phyloP scores from a whole-genome alignment of 495 filamentous ascomycete species.

The Neurospora sp. region DNA sequence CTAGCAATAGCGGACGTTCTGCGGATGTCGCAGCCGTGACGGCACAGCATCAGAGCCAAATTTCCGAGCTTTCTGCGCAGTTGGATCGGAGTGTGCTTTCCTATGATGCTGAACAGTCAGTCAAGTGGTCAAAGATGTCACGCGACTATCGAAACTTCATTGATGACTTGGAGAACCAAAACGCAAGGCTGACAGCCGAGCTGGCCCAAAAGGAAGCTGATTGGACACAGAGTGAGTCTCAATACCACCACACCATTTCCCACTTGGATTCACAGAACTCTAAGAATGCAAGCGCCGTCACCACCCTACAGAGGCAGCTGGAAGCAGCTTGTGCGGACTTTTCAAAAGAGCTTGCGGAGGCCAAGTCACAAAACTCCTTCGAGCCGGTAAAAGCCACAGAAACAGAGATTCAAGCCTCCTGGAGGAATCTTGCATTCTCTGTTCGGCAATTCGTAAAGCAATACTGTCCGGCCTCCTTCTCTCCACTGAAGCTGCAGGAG shows the following conservation, averaged over 20 bases:
- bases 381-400: not conserved
- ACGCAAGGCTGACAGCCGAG: not conserved
- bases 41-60: too few relatives aligned
- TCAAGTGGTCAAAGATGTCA: too few relatives aligned
- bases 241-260: not conserved
- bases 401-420: not conserved
- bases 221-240: not conserved
- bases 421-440: conserved; percentile 1
- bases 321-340: not conserved
- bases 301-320: not conserved
- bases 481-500: not conserved
- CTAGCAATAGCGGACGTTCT: too few relatives aligned
- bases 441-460: conserved; percentile 2
- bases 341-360: not conserved
- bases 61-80: too few relatives aligned
- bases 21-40: too few relatives aligned
- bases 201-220: not conserved
- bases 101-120: too few relatives aligned
- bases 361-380: not conserved
- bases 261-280: not conserved
- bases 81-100: too few relatives aligned
- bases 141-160: not conserved
- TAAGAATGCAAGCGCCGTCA: not conserved
- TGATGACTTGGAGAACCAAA: not conserved
- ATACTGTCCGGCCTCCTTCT: not conserved